A percentile compares a stretch with the other conserved stretches of the same genome.
phyloP scores from a whole-genome alignment of 805 yeast species.

The Candida manassasensis region DNA sequence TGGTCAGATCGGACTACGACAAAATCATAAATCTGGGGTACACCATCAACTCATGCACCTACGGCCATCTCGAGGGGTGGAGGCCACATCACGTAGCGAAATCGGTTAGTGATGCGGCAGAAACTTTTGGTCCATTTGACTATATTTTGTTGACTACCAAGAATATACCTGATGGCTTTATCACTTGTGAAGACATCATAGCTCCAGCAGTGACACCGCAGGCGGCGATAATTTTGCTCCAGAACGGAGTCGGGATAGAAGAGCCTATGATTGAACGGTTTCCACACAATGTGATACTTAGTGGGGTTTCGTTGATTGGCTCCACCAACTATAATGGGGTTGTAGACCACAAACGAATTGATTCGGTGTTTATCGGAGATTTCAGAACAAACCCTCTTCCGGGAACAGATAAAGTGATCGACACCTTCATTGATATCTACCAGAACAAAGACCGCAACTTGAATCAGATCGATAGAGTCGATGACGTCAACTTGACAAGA shows the following conservation, averaged over 20 bases:
- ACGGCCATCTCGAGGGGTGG: slow-evolving; percentile 27
- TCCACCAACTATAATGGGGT: slow-evolving; percentile 25
- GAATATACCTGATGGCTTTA: slow-evolving; percentile 31
- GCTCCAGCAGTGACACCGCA: slow-evolving; percentile 25
- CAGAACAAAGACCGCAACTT: slow-evolving; percentile 20
- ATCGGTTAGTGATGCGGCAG: slow-evolving; percentile 25
- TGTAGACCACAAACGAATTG: slow-evolving; percentile 17
- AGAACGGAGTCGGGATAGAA: slow-evolving; percentile 39
- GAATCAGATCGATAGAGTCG: slow-evolving; percentile 24
- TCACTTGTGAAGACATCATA: slow-evolving; percentile 40
- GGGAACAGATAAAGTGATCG: slow-evolving; percentile 9
- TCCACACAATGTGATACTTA: slow-evolving; percentile 30
- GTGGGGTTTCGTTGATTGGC: slow-evolving; percentile 34
- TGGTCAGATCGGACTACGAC: slow-evolving; percentile 35
- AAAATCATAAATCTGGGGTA: slow-evolving; percentile 25
- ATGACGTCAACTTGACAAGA: slow-evolving; percentile 26
- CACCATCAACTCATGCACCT: slow-evolving; percentile 27
- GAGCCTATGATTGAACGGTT: slow-evolving; percentile 24
- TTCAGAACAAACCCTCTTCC: slow-evolving; percentile 14
- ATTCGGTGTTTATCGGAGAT: slow-evolving; percentile 19
- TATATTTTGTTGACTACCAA: slow-evolving; percentile 37
- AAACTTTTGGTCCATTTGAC: slow-evolving; percentile 25
- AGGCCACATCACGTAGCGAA: slow-evolving; percentile 26
- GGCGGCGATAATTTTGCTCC: slow-evolving; percentile 29
- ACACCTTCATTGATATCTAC: slow-evolving; percentile 23